phyloP scores from a whole-genome alignment of 345 rosid genomes.

The Gossypium longicalyx region DNA sequence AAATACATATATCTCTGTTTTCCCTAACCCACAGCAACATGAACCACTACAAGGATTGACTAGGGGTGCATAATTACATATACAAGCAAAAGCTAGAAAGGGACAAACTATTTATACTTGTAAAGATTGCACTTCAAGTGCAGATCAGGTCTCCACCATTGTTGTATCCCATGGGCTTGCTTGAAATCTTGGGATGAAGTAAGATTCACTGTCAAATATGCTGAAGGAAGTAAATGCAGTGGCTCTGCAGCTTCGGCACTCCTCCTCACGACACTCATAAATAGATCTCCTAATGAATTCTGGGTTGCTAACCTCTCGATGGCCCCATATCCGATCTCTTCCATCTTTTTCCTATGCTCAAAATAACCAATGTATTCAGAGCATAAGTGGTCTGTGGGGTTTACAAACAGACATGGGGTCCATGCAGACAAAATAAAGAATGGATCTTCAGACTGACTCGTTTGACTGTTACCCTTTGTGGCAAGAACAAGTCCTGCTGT shows the following conservation, averaged over 20 bases:
- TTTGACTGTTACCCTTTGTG: constrained; percentile 34
- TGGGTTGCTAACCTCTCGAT: constrained; percentile 68
- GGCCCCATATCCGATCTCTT: constrained; percentile 68
- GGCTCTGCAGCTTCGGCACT: constrained; percentile 55
- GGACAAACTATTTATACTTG: constrained; percentile 36
- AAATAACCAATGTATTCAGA: constrained; percentile 82
- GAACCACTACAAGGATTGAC: neutral
- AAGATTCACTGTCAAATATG: constrained; percentile 49
- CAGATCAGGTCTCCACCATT: constrained; percentile 79
- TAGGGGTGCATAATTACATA: neutral
- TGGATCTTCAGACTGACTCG: constrained; percentile 35
- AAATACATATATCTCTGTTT: neutral
- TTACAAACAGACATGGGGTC: constrained; percentile 60
- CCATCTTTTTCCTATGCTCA: constrained; percentile 85
- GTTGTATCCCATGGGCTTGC: constrained; percentile 87
- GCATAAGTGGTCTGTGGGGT: constrained; percentile 64
- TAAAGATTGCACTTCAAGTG: constrained; percentile 47
- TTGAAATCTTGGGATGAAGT: constrained; percentile 43
- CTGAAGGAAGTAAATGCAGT: constrained; percentile 70
- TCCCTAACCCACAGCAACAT: neutral
- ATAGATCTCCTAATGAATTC: constrained; percentile 59
- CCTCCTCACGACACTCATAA: constrained; percentile 53
- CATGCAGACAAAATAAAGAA: constrained; percentile 56
- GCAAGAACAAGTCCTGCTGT: constrained; percentile 83
- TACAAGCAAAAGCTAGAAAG: neutral